Evolutionary conservation across 2,329 filamentous ascomycete genomes (phyloP).

Genomic region (Fusarium brevicatenulatum): DNA sequence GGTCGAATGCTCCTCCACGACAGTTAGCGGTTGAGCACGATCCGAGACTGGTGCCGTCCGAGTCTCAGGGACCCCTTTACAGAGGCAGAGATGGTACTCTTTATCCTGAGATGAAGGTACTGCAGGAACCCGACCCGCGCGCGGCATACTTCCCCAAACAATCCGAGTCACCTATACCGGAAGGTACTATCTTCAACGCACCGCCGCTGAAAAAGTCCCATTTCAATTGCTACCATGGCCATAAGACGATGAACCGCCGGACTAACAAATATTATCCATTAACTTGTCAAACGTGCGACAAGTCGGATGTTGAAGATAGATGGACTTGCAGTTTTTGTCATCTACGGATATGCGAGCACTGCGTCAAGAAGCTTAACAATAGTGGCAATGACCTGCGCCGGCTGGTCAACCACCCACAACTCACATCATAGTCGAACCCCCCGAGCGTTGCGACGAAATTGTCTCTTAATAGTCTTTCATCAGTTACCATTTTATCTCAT

Average conservation of each 20-base stretch:
- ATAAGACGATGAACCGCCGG: conserved; percentile 59
- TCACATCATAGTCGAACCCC: not conserved
- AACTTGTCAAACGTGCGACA: conserved; percentile 64
- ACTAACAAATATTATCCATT: conserved; percentile 62
- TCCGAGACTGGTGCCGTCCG: conserved; percentile 47
- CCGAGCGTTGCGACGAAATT: not conserved
- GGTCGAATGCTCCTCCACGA: conserved; percentile 37
- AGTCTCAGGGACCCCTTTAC: conserved; percentile 50
- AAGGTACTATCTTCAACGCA: conserved; percentile 54
- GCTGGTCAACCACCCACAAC: conserved; percentile 50
- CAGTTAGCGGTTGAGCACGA: conserved; percentile 43
- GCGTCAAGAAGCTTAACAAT: conserved; percentile 54
- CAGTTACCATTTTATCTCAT: conserved; percentile 7
- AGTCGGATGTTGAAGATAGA: conserved; percentile 56
- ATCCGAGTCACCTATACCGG: conserved; percentile 40
- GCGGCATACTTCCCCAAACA: conserved; percentile 53
- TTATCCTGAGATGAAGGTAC: conserved; percentile 54
- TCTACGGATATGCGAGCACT: conserved; percentile 62
- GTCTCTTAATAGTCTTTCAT: not conserved
- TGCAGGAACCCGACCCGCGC: conserved; percentile 49
- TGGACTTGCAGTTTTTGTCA: conserved; percentile 62
- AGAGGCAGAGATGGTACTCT: conserved; percentile 53
- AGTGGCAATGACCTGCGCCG: conserved; percentile 56
- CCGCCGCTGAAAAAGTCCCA: conserved; percentile 57
- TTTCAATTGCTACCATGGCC: conserved; percentile 59